Conservation (phyloP, 345 rosid species). For the Psidium friedrichsthalianum region DNA sequence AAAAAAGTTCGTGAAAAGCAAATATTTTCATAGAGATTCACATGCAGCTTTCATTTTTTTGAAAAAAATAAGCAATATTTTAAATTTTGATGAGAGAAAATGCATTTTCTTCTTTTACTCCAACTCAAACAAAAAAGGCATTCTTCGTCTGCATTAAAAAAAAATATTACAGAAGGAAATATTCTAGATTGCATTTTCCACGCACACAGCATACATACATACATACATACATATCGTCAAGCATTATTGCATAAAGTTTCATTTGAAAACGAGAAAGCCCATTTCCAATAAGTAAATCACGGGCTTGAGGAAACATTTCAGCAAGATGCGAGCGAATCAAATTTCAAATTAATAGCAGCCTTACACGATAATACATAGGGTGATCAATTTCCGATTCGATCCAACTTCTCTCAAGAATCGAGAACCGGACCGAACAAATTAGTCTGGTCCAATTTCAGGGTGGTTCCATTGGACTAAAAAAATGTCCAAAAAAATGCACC, state of each 20-base stretch:
- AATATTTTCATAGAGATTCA: neutral
- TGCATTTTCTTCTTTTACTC: neutral
- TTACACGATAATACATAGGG: neutral
- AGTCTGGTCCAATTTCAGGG: too few species aligned
- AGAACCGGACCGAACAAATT: too few species aligned
- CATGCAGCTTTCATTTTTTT: neutral
- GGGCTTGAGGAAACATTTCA: accelerated
- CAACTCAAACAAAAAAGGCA: neutral
- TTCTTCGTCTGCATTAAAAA: neutral
- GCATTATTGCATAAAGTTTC: neutral
- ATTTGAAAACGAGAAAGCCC: neutral
- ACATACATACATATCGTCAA: neutral
- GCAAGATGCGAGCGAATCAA: neutral
- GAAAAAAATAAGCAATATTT: neutral
- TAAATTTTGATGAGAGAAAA: neutral
- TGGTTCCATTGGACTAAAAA: too few species aligned
- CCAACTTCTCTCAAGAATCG: too few species aligned
- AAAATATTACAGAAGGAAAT: neutral
- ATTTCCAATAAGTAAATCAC: neutral
- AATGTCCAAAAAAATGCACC: too few species aligned
- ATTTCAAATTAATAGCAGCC: neutral
- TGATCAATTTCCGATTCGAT: too few species aligned
- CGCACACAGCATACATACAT: too few species aligned
- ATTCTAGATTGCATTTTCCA: neutral
- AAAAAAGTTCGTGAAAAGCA: neutral